These are phyloP conservation scores for Termitomyces sp. DNA, from an alignment of 768 basidiomycete species.

Conservation along the genomic window DNA sequence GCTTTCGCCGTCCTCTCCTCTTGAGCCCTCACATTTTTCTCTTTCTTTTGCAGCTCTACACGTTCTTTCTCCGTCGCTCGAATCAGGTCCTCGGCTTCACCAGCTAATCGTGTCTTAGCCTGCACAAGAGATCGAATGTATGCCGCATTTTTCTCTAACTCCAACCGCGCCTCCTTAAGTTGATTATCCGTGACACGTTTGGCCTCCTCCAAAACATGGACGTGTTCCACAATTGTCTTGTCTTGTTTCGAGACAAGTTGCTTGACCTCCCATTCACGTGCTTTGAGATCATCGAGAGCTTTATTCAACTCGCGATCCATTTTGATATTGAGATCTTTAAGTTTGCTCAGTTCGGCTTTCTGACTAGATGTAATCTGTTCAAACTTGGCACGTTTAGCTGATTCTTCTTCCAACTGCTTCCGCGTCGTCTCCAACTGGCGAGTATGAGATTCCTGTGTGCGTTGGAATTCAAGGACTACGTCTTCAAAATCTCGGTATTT, in stretches of 20 bases:
- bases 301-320: constrained; percentile 79
- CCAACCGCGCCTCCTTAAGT: constrained; percentile 72
- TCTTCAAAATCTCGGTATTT: constrained; percentile 89
- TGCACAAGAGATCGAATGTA: constrained; percentile 88
- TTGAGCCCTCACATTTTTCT: constrained; percentile 57
- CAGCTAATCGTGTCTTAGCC: constrained; percentile 63
- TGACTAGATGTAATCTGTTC: constrained; percentile 59
- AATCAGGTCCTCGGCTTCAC: constrained; percentile 78
- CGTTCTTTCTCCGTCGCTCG: constrained; percentile 71
- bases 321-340: constrained; percentile 66
- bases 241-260: constrained; percentile 85
- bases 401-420: constrained; percentile 73
- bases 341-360: constrained; percentile 61
- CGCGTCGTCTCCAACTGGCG: constrained; percentile 66
- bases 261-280: constrained; percentile 80
- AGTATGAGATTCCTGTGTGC: constrained; percentile 70
- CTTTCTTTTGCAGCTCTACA: constrained; percentile 57
- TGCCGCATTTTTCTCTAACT: constrained; percentile 65
- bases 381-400: constrained; percentile 63
- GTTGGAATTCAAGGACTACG: constrained; percentile 73
- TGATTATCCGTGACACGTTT: constrained; percentile 93
- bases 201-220: constrained; percentile 93
- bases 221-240: constrained; percentile 98
- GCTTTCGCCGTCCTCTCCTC: constrained; percentile 57
- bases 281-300: constrained; percentile 72